Base-by-base conservation (phyloP, 2,329 filamentous ascomycete species). In the Colletotrichum paranaense region DNA sequence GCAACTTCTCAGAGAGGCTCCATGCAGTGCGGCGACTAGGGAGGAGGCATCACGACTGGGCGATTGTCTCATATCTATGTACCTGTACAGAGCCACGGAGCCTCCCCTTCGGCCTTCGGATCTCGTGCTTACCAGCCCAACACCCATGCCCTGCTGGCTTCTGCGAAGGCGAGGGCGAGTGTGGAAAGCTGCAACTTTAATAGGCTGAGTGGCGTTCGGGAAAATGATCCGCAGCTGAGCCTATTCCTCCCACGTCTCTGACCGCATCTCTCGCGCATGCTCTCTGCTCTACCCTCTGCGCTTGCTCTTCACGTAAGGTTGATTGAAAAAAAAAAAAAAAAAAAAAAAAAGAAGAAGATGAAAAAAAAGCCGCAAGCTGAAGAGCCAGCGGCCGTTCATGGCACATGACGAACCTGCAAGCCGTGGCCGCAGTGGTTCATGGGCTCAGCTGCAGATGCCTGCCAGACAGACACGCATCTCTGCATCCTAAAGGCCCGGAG, bases 381-480 rank as follows among this genome's bases (percentile, higher is more conserved):
- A 53, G 35, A n/a, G 16, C 42, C 57, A 24, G 38, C 38, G 53
- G 24, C 49, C 32, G 24, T 26, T 30, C 30, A 38, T 53, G 53
- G 53, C 67, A 38, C 42, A 46, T 19, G 42, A 46, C 42, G 19
- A n/a, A n/a, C 28, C 42, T 62, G 68, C 65, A 68, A 22, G 46
- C 42, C 38, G 4, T 42, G 57, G 22, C 28, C 65, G 26, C 12
- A 32, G 42, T 24, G 42, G 42, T 24, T 52, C 58, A 53, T 52
- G 49, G 19, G 28, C 49, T 60, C 55, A 70, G 60, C 42, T 70
- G 60, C 59, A 73, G 67, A 32, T 73, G 46, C 16, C 32, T 70
- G 67, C 55, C 60, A 70, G 60, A 57, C 70, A 65, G 30, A 53
- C 19, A 53, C 62, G 24, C 49, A 56, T 26, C 49, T 56, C 32